Evolutionary conservation across 176 grass and related monocot species (phyloP), one percentile per base, ranked within the genome.

Genomic region (Phyllostachys edulis): DNA sequence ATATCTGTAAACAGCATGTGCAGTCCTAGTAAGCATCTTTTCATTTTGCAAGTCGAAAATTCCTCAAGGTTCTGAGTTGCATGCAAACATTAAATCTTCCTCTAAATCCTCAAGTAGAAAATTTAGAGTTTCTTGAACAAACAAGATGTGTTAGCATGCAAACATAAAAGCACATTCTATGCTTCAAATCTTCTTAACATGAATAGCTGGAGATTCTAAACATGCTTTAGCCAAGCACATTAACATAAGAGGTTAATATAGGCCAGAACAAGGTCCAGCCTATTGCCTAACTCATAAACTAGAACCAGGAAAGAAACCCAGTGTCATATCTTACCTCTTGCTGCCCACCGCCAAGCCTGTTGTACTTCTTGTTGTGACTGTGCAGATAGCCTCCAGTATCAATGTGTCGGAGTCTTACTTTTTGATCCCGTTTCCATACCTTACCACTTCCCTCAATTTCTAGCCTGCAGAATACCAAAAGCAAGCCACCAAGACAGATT

Each of bases 281-380:
- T 24, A 23, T 15, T 36, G 0, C 64, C 50, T 27, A 85, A 44
- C 74, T 56, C 8, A 17, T 7, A 55, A 77, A 27, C 52, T 69
- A 7, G 50, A 76, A 10, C 62, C 38, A 69, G 50, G 39, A 56
- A 65, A 46, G 24, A 79, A 60, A 68, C 36, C 17, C 20, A 41
- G 18, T 34, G 29, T 71, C 20, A 8, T 55, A 64, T 80, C 75
- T 77, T 57, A 95, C 90, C 90, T 92, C 93, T 88, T 95, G 93
- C 83, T 95, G 93, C 23, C 90, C 93, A 69, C 93, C 90, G 65
- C 87, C 93, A 83, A 94, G 91, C 41, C 88, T 89, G 59, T 82
- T 90, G 83, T 90, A 95, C 76, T 95, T 95, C 82, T 90, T 92
- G 85, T 88, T 87, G 86, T 95, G 93, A 70, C 93, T 95, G 76